These are phyloP conservation scores for Nannochloropsis gaditana DNA, from an alignment of 108 stramenopile species.

Conservation along the genomic window DNA sequence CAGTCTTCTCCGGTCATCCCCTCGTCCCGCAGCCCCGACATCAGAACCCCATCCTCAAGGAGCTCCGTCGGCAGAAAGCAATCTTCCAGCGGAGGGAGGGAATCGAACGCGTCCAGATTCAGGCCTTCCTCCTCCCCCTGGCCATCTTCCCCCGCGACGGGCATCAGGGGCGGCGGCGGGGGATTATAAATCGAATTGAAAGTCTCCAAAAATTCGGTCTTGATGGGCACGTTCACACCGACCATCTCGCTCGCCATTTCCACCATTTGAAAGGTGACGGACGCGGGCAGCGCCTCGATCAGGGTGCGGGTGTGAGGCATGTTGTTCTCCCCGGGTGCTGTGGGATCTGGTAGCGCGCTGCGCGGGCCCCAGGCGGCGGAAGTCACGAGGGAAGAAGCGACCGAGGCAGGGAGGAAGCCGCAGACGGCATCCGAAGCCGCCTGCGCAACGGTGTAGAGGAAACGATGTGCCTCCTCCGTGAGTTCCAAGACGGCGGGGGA, in stretches of 20 bases:
- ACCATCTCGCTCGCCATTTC: constrained; percentile 26
- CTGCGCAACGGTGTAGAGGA: constrained; percentile 50
- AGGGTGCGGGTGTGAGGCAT: constrained; percentile 24
- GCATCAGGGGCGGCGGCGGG: not conserved
- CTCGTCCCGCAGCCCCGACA: not conserved
- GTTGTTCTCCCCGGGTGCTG: not conserved
- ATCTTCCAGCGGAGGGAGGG: not conserved
- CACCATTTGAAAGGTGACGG: constrained; percentile 32
- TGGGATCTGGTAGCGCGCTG: not conserved
- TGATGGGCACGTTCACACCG: not conserved
- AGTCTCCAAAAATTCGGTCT: not conserved
- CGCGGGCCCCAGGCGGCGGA: not conserved
- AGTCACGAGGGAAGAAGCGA: constrained; percentile 18
- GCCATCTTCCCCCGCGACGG: not conserved
- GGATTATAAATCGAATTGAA: not conserved
- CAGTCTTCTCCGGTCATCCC: not conserved
- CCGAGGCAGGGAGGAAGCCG: constrained; percentile 47
- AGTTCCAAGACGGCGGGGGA: constrained; percentile 41
- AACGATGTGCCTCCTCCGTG: constrained; percentile 45
- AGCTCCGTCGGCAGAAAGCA: not conserved
- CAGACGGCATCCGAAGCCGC: constrained; percentile 39
- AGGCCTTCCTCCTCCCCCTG: not conserved
- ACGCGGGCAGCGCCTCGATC: constrained; percentile 29
- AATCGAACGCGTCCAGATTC: not conserved
- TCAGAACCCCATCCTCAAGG: not conserved